Conservation (phyloP, 2,329 filamentous ascomycete species). For the Verticillium isaacii region DNA sequence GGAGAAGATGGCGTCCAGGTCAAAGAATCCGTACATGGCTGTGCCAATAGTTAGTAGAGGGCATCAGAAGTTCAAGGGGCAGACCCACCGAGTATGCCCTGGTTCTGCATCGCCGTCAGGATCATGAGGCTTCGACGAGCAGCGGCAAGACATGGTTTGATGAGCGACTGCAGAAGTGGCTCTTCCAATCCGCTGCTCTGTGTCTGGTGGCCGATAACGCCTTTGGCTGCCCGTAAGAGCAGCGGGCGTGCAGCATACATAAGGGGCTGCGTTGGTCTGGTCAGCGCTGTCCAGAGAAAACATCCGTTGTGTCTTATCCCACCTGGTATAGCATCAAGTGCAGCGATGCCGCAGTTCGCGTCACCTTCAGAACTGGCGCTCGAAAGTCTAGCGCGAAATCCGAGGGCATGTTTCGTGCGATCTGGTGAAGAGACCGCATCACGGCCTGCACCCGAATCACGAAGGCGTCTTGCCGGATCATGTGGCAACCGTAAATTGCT, state of each 20-base stretch:
- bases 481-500: not conserved
- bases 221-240: not conserved
- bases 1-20: slow-evolving; percentile 1
- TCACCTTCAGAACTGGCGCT: not conserved
- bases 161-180: not conserved
- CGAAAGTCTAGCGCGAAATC: not conserved
- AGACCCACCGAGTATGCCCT: not conserved
- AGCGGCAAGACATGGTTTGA: not conserved
- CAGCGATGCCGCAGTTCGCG: not conserved
- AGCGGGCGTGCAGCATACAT: not conserved
- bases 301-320: not conserved
- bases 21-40: not conserved
- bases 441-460: not conserved
- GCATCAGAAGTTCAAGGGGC: not conserved
- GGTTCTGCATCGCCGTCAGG: not conserved
- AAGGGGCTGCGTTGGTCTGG: not conserved
- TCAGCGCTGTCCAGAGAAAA: not conserved
- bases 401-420: not conserved
- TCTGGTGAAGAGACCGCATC: not conserved
- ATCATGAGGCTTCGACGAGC: not conserved
- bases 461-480: not conserved
- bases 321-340: slow-evolving; percentile 3
- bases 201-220: not conserved
- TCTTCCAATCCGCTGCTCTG: not conserved
- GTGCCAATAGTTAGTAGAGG: not conserved